These are phyloP conservation scores for Craspedostauros australis DNA, from an alignment of 108 stramenopile species.

Conservation along the genomic window DNA sequence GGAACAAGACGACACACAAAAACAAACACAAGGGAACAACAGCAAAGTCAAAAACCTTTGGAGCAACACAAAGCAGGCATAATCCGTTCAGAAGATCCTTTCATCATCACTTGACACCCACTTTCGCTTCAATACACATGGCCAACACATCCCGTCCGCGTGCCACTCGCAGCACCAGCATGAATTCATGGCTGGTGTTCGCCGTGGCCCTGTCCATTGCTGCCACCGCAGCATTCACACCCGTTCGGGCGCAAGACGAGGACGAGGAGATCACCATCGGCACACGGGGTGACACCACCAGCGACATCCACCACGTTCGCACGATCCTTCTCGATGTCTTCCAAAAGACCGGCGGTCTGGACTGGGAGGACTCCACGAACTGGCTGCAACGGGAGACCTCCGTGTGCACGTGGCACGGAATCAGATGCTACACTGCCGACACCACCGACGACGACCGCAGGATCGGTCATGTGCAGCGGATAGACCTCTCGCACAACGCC, in stretches of 20 bases:
- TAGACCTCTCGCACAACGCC: slow-evolving; percentile 54
- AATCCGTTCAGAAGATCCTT: too few relatives aligned
- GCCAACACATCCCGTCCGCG: too few relatives aligned
- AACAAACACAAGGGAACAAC: too few relatives aligned
- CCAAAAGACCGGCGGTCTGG: slow-evolving; percentile 13
- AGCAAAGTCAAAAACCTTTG: too few relatives aligned
- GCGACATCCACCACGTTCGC: slow-evolving; percentile 5
- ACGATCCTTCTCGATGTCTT: slow-evolving; percentile 15
- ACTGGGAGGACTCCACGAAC: slow-evolving; percentile 24
- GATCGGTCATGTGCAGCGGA: slow-evolving; percentile 43
- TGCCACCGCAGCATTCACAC: too few relatives aligned
- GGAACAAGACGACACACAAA: background rate
- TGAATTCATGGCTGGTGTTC: too few relatives aligned
- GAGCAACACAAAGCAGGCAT: too few relatives aligned
- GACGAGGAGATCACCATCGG: background rate
- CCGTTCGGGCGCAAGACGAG: slow-evolving; percentile 2
- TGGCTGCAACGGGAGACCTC: slow-evolving; percentile 20
- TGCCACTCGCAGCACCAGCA: too few relatives aligned
- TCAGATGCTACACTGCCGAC: slow-evolving; percentile 38
- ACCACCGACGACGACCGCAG: slow-evolving; percentile 9
- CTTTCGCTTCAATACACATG: too few relatives aligned
- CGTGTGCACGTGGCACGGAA: slow-evolving; percentile 67
- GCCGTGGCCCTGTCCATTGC: too few relatives aligned
- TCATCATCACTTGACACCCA: too few relatives aligned
- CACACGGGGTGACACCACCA: background rate